Evolutionary conservation across 202 grass and related monocot species (phyloP), one percentile per base, ranked within the genome.

Genomic region (Dendrocalamus latiflorus): DNA sequence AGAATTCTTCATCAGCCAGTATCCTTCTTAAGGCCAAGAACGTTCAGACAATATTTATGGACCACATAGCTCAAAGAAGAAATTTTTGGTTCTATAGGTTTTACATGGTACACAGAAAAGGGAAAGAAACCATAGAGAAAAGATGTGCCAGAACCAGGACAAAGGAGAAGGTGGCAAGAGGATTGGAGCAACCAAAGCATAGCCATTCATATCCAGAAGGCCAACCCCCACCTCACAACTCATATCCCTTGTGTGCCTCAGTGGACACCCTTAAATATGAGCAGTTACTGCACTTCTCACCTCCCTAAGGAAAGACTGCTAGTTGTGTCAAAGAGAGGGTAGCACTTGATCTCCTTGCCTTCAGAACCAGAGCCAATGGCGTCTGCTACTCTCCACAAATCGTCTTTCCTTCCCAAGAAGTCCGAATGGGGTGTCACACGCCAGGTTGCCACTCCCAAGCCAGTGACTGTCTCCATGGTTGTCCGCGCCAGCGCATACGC

Each of bases 361-460:
- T 63, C 10, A 49, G 60, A 70, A 68, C n/a, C 44, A 59, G 66
- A 64, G 83, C 68, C 82, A 91, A 98, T 98, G 95, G 93, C 93
- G 25, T 93, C 93, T 69, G 93, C 95, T 74, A 89, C 95, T 87
- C 79, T 98, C 83, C 93, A 95, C 89, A 95, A 93, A 78, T 98
- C 93, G 17, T 98, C 95, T 75, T 98, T 98, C 95, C 93, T 95
- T 78, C 89, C 93, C 85, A 98, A 93, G 83, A 98, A 83, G 65
- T 72, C 89, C 12, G 91, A 98, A 88, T 98, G 95, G 89, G 85
- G 84, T 61, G 43, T 59, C 28, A 78, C 75, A 1, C 87, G 77
- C 64, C 89, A 89, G 42, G 80, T 60, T 26, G 77, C 86, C 0
- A 15, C 83, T 48, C 78, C 67, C 89, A 92, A 90, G 73, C 84